phyloP scores from a whole-genome alignment of 2,329 filamentous ascomycete species.

The Blastomyces silverae region DNA sequence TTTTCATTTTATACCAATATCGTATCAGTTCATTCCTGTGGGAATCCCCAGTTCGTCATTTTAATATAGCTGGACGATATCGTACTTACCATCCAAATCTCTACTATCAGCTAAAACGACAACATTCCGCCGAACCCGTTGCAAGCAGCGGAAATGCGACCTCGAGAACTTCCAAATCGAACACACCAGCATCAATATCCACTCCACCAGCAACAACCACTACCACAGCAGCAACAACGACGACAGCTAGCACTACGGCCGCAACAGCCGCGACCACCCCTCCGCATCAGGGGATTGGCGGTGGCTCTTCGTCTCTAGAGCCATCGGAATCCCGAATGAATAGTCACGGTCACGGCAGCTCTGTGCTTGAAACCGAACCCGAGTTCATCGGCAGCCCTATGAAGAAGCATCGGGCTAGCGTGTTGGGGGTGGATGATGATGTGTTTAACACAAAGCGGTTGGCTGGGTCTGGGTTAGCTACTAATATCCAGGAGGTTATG shows the following conservation, averaged over 20 bases:
- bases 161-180: slow-evolving; percentile 39
- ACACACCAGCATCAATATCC: slow-evolving; percentile 34
- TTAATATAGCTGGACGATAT: neutral
- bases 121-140: slow-evolving; percentile 55
- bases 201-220: slow-evolving; percentile 34
- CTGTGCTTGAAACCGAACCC: slow-evolving; percentile 26
- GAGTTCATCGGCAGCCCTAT: slow-evolving; percentile 41
- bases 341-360: slow-evolving; percentile 20
- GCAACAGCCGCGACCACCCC: slow-evolving; percentile 34
- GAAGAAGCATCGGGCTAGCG: slow-evolving; percentile 44
- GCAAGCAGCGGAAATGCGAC: slow-evolving; percentile 33
- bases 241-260: slow-evolving; percentile 19
- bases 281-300: slow-evolving; percentile 27
- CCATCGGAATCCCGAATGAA: slow-evolving; percentile 18
- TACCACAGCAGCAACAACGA: neutral
- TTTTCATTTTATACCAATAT: neutral
- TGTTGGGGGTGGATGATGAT: slow-evolving; percentile 39
- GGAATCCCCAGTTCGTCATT: neutral
- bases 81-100: slow-evolving; percentile 1
- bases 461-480: slow-evolving; percentile 32
- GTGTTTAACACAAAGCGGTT: slow-evolving; percentile 36
- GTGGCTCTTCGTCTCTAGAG: slow-evolving; percentile 14
- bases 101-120: slow-evolving; percentile 53
- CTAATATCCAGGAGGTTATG: slow-evolving; percentile 35
- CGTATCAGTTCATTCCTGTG: neutral